Evolutionary conservation across 2,329 filamentous ascomycete genomes (phyloP), one percentile per base, ranked within the genome.

Genomic region (Colletotrichum sp.): DNA sequence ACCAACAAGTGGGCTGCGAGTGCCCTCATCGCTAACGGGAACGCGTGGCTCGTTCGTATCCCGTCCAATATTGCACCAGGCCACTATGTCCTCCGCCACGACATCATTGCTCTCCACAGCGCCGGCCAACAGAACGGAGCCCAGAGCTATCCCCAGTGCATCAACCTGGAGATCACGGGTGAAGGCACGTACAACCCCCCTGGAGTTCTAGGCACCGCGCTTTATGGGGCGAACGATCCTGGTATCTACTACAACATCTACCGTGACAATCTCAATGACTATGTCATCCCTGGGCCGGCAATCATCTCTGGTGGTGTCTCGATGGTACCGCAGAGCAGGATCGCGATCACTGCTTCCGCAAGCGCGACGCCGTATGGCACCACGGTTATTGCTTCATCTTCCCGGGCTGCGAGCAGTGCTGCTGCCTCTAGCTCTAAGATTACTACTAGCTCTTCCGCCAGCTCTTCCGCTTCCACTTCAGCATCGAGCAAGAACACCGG

Each of bases 211-310:
- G 90, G 88, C 71, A 90, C 88, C 18, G 83, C 83, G 60, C 87
- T 93, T 39, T 92, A 92, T 85, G 89, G 84, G 60, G 80, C 85
- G 70, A 84, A 84, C 68, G 90, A 92, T 79, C 82, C 89, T 3
- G 90, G 91, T 69, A 89, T 92, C 79, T 78, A 85, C 67, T 81
- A 91, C 85, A 89, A 88, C 84, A 88, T 92, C 82, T 92, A 91
- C 86, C 76, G 72, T 28, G 76, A 79, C 12, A 69, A 60, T n/a
- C 77, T 78, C 49, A 78, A 77, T 21, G 64, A 68, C 26, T 81
- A 81, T n/a, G 72, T 78, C 32, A 78, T 81, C 24, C 80, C 80
- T 8, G 80, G 79, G 26, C 83, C 80, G 13, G 76, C 76, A 7
- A 80, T 85, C 75, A 85, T 82, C 69, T 66, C 77, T 5, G 82